A percentile compares a stretch with the other conserved stretches of the same genome.
Evolutionary conservation across 2,329 filamentous ascomycete genomes (phyloP).

Genomic region (Aschersonia sp.): DNA sequence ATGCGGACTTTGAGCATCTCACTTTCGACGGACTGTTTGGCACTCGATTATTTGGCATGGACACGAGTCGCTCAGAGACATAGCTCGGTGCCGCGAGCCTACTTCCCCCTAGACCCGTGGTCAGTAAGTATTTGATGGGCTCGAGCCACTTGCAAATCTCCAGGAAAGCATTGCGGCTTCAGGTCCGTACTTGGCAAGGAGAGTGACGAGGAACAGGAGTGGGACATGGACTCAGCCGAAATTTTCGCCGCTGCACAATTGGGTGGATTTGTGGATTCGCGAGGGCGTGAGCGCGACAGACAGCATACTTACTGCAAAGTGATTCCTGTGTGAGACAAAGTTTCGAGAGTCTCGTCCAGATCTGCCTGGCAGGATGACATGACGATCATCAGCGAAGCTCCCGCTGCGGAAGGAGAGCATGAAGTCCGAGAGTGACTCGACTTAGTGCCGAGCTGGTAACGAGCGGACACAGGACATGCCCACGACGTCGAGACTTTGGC

Average conservation of each 20-base stretch:
- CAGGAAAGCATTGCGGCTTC: slow-evolving; percentile 39
- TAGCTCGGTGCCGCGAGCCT: slow-evolving; percentile 53
- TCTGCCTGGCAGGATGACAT: no score
- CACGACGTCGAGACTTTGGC: no score
- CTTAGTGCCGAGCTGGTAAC: no score
- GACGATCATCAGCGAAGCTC: no score
- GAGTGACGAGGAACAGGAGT: slow-evolving; percentile 50
- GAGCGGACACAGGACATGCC: no score
- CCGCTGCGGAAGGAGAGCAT: no score
- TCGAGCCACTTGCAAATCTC: no score
- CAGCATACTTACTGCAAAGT: slow-evolving; percentile 10
- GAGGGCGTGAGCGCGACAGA: slow-evolving; percentile 17
- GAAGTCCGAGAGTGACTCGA: no score
- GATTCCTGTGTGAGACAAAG: slow-evolving; percentile 9
- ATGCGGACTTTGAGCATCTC: slow-evolving; percentile 37
- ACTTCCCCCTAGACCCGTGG: slow-evolving; percentile 36
- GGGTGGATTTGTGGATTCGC: slow-evolving; percentile 24
- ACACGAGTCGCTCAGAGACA: slow-evolving; percentile 56
- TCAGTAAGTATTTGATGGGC: no score
- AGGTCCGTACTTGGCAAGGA: slow-evolving; percentile 58
- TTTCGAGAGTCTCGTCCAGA: neutral
- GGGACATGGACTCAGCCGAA: slow-evolving; percentile 32
- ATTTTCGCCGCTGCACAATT: slow-evolving; percentile 32
- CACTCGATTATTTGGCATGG: slow-evolving; percentile 56
- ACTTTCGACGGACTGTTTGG: slow-evolving; percentile 50